phyloP scores from a whole-genome alignment of 140 eudicot species.

The Bidens hawaiensis region DNA sequence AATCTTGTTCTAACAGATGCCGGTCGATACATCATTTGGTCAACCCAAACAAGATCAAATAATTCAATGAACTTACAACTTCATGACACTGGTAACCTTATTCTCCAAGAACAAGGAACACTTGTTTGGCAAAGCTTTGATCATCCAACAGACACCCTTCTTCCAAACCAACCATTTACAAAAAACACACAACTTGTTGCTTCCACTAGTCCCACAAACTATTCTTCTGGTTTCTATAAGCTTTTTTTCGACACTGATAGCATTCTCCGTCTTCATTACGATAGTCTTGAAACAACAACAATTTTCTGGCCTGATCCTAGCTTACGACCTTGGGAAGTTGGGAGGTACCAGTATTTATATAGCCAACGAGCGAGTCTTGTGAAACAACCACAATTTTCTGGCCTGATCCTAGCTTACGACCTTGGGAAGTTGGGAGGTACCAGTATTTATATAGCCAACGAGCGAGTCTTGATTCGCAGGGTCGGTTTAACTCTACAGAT shows the following conservation, averaged over 20 bases:
- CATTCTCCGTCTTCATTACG: constrained; percentile 28
- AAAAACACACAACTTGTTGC: constrained; percentile 28
- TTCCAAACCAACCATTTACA: constrained; percentile 27
- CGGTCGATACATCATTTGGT: constrained; percentile 22
- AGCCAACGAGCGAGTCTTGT: too few species aligned
- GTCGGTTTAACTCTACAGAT: constrained; percentile 48
- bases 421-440: constrained; percentile 28
- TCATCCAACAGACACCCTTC: constrained; percentile 39
- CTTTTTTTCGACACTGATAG: constrained; percentile 32
- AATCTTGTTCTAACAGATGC: constrained; percentile 30
- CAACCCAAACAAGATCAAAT: constrained; percentile 21
- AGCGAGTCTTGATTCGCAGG: constrained; percentile 43
- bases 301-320: constrained; percentile 46
- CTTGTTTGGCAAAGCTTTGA: constrained; percentile 46
- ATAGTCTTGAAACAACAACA: constrained; percentile 25
- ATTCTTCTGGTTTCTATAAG: constrained; percentile 33
- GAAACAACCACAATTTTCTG: constrained; percentile 32
- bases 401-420: constrained; percentile 36
- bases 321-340: constrained; percentile 19
- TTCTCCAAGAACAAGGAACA: constrained; percentile 16
- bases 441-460: constrained; percentile 22
- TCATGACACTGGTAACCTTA: constrained; percentile 28
- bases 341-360: constrained; percentile 27
- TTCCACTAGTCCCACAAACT: constrained; percentile 25
- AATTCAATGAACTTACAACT: constrained; percentile 15